These are phyloP conservation scores for Didymella pinodella DNA, from an alignment of 2,329 filamentous ascomycete species.

Conservation along the genomic window DNA sequence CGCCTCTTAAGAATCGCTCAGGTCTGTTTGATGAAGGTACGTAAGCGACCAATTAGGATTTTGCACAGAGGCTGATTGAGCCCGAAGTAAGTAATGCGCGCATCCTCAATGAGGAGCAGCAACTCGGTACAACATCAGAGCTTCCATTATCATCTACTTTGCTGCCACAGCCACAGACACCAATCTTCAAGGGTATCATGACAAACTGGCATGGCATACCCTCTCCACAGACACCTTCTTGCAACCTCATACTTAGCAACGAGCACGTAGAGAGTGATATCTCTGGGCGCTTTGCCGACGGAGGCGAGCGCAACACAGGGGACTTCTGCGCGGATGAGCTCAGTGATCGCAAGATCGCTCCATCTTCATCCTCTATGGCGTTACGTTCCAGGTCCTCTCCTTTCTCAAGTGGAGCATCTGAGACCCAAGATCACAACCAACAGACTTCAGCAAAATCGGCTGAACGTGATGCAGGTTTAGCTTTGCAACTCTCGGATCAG, in stretches of 20 bases:
- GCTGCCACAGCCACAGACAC: slow-evolving; percentile 3
- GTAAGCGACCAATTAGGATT: not conserved
- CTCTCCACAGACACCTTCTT: slow-evolving; percentile 20
- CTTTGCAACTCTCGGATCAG: not conserved
- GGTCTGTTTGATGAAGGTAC: not conserved
- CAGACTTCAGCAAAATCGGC: not conserved
- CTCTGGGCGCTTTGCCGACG: not conserved
- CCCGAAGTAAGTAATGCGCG: not conserved
- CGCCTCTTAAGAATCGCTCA: not conserved
- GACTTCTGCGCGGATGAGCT: not conserved
- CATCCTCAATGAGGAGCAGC: not conserved
- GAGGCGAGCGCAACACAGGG: not conserved
- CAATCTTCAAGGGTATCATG: not conserved
- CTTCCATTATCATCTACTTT: not conserved
- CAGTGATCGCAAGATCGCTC: not conserved
- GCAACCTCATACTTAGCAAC: accelerated
- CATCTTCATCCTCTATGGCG: not conserved
- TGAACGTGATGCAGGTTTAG: not conserved
- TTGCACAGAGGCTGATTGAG: not conserved
- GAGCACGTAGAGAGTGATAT: not conserved
- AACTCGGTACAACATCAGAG: not conserved
- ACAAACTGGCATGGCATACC: slow-evolving; percentile 20
- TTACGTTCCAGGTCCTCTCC: not conserved
- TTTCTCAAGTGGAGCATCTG: not conserved
- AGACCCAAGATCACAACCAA: not conserved